A percentile compares a stretch with the other conserved stretches of the same genome.
Evolutionary conservation across 164 flowering plant species (phyloP).

Genomic region (Magnolia sinica): DNA sequence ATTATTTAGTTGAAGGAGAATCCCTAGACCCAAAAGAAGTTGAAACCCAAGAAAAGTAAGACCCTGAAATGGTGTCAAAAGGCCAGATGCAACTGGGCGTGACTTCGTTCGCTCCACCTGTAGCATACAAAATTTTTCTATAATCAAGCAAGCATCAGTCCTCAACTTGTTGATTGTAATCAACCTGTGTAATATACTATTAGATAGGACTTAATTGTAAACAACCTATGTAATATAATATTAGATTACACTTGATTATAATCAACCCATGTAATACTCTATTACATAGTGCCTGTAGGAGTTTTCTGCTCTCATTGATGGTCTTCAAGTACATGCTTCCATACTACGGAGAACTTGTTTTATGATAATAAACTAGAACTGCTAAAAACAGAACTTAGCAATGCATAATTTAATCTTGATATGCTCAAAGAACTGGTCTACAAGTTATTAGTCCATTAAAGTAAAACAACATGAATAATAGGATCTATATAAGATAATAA

Average conservation of each 20-base stretch:
- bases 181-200: too few relatives aligned
- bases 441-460: background rate
- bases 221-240: too few relatives aligned
- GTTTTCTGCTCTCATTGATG: too few relatives aligned
- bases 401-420: background rate
- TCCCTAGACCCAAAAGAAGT: slow-evolving; percentile 85
- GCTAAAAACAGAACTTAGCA: background rate
- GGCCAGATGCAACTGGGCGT: slow-evolving; percentile 91
- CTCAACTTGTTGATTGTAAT: too few relatives aligned
- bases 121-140: slow-evolving; percentile 13
- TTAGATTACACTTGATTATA: too few relatives aligned
- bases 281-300: too few relatives aligned
- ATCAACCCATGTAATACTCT: too few relatives aligned
- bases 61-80: slow-evolving; percentile 85
- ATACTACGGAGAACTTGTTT: background rate
- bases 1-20: slow-evolving; percentile 83
- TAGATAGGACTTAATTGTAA: too few relatives aligned
- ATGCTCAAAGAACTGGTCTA: background rate
- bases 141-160: background rate
- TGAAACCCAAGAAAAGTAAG: slow-evolving; percentile 81
- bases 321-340: background rate
- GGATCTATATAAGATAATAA: background rate
- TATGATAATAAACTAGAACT: background rate
- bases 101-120: slow-evolving; percentile 89
- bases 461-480: background rate